Evolutionary conservation across 139 green algal species (phyloP).

Genomic region (Haematococcus sp.): DNA sequence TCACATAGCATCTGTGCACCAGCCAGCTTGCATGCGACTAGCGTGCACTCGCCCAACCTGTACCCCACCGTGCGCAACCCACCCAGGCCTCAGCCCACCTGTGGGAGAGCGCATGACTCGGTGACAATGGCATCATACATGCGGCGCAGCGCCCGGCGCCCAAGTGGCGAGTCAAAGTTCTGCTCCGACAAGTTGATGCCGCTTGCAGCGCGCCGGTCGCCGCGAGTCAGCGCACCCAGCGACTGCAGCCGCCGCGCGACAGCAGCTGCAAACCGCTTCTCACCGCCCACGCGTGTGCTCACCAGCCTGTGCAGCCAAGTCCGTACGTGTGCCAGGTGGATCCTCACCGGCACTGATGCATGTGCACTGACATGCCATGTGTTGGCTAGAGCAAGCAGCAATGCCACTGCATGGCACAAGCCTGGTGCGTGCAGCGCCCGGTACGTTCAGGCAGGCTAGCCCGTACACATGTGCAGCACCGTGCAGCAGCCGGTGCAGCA

Average conservation of each 20-base stretch:
- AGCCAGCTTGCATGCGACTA: no score
- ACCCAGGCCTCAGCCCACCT: background rate
- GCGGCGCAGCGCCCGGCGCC: constrained; percentile 43
- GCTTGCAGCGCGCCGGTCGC: constrained; percentile 79
- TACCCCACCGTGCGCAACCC: no score
- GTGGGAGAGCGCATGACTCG: constrained; percentile 12
- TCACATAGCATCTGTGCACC: no score
- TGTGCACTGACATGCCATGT: no score
- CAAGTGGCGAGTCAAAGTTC: constrained; percentile 74
- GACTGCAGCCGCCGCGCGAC: constrained; percentile 85
- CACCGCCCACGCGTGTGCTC: constrained; percentile 76
- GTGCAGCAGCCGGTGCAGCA: no score
- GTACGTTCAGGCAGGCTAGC: no score
- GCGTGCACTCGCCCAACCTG: no score
- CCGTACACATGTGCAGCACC: no score
- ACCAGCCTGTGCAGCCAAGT: constrained; percentile 65
- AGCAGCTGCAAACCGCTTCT: constrained; percentile 82
- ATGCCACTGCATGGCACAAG: no score
- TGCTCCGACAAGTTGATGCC: constrained; percentile 60
- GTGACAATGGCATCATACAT: constrained; percentile 72
- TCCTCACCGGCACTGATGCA: background rate
- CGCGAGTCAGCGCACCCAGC: constrained; percentile 85
- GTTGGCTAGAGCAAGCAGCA: background rate
- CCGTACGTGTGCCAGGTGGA: background rate
- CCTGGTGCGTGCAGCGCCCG: no score